Evolutionary conservation across 805 yeast genomes (phyloP), one percentile per base, ranked within the genome.

Genomic region (Candida pini): DNA sequence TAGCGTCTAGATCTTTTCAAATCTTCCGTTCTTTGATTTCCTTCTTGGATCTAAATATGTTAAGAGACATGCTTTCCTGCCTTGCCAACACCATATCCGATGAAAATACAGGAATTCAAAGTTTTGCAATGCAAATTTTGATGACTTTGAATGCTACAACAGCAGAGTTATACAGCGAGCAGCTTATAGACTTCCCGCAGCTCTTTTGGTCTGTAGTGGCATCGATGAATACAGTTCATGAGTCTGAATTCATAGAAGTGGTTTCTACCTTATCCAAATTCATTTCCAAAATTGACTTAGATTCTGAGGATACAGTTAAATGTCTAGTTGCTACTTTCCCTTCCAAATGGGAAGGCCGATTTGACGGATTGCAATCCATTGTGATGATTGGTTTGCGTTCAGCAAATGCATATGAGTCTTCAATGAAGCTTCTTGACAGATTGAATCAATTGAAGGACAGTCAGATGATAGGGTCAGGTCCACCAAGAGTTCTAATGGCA

Each of bases 1-100:
- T 92, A 46, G 98, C 99, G 0, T 92, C 98, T 46, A 72, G 98
- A 18, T 89, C 97, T 0, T 90, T 94, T 60, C 98, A 92, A 54
- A 71, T 89, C 0, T 92, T 89, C 62, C 68, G 99, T 28, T 83
- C 94, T 4, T 58, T 92, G 37, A 62, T 88, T n/a, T 73, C 85
- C 7, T 78, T 80, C 47, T 63, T 90, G 41, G 97, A 92, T 52
- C 89, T 81, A 51, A 68, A 73, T 9, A 90, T 92, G 96, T 64
- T 94, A 29, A 76, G 86, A 36, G 97, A 89, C 60, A 86, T 92
- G 96, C 66, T 92, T 9, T 95, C 90, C 36, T 73, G 99, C 40
- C 66, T 92, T 20, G 86, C 96, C 0, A 89, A 88, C 48, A 94
- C 99, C 0, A 81, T 92, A 6, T 78, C 96, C 0, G 99, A 94